phyloP scores from a whole-genome alignment of 2,329 filamentous ascomycete genomes.

The Fusarium verrucosum region DNA sequence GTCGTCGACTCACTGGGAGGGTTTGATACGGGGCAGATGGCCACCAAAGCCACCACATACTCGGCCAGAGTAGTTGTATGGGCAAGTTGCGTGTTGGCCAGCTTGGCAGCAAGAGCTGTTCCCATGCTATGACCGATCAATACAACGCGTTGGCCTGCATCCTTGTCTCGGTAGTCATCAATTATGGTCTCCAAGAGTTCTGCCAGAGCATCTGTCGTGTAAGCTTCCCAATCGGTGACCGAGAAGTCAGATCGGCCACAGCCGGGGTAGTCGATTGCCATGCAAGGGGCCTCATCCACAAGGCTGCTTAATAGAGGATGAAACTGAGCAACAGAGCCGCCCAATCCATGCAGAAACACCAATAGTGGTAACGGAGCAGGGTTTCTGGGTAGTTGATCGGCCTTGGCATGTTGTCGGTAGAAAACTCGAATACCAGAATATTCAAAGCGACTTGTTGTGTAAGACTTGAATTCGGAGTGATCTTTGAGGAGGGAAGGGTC shows the following conservation, averaged over 20 bases:
- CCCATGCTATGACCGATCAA: conserved; percentile 93
- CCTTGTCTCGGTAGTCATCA: conserved; percentile 73
- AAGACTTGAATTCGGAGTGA: conserved; percentile 75
- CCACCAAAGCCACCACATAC: conserved; percentile 78
- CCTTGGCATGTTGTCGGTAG: conserved; percentile 82
- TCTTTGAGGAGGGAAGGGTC: conserved; percentile 85
- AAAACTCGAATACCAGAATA: conserved; percentile 86
- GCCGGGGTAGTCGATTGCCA: conserved; percentile 87
- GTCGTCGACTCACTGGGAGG: conserved; percentile 63
- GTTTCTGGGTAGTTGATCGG: conserved; percentile 78
- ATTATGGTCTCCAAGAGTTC: conserved; percentile 81
- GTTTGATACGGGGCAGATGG: conserved; percentile 79
- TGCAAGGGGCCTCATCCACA: conserved; percentile 81
- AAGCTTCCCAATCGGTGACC: conserved; percentile 78
- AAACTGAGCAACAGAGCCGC: conserved; percentile 92
- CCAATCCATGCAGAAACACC: conserved; percentile 91
- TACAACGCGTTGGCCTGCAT: conserved; percentile 74
- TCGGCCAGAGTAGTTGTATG: conserved; percentile 64
- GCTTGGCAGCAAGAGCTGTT: conserved; percentile 76
- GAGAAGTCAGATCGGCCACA: conserved; percentile 83
- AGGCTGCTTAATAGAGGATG: conserved; percentile 82
- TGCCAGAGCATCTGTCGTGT: conserved; percentile 77
- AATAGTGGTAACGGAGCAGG: conserved; percentile 82
- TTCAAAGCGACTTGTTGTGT: conserved; percentile 73
- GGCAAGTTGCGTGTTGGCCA: conserved; percentile 62